Conservation (phyloP, 2,329 filamentous ascomycete species). For the Drechslerella coelobrocha region DNA sequence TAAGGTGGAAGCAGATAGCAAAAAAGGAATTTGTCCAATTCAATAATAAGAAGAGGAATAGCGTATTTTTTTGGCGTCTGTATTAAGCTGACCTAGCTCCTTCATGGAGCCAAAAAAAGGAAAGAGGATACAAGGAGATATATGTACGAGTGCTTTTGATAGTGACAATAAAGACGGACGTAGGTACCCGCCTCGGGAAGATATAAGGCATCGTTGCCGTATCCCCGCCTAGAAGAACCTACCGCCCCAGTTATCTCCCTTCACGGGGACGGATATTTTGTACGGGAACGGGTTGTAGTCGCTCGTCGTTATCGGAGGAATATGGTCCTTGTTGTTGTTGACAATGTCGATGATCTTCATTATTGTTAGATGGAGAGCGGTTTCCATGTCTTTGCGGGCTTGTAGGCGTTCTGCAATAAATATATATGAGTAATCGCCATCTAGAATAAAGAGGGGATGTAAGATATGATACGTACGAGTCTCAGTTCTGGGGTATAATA, state of each 20-base stretch:
- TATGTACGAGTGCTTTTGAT: conserved; percentile 18
- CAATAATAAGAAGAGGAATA: conserved; percentile 5
- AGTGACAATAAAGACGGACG: neutral
- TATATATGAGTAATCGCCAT: neutral
- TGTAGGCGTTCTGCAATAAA: conserved; percentile 74
- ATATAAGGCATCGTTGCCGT: neutral
- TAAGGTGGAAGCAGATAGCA: neutral
- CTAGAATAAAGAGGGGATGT: neutral
- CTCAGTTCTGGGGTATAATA: conserved; percentile 86
- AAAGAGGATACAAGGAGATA: neutral
- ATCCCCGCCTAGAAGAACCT: conserved; percentile 31
- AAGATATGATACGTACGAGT: conserved; percentile 67
- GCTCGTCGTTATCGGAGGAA: conserved; percentile 92
- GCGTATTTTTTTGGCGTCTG: conserved; percentile 24
- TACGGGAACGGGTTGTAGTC: conserved; percentile 94
- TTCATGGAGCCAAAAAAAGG: conserved; percentile 6
- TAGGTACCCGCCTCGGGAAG: neutral
- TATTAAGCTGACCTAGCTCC: conserved; percentile 24
- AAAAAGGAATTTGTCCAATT: conserved; percentile 5
- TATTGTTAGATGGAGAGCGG: conserved; percentile 82
- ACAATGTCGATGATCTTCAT: conserved; percentile 89
- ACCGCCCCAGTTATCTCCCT: conserved; percentile 76
- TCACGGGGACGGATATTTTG: conserved; percentile 86
- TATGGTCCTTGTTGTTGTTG: conserved; percentile 91
- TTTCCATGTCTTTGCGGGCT: conserved; percentile 87